A percentile compares a stretch with the other conserved stretches of the same genome.
Evolutionary conservation across 1,139 yeast species (phyloP).

Genomic region (Saccharomyces hybrid): DNA sequence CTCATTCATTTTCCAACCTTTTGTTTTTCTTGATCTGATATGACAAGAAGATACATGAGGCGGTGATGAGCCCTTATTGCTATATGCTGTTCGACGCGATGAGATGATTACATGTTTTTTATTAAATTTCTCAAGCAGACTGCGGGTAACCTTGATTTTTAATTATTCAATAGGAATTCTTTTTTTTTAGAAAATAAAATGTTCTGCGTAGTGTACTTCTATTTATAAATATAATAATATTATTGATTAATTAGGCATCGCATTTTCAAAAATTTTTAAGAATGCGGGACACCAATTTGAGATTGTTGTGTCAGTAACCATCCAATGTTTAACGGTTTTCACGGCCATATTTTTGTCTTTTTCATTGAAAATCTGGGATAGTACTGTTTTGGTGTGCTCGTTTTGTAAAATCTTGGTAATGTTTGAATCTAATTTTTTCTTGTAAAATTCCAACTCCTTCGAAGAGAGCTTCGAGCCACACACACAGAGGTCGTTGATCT

Average conservation of each 20-base stretch:
- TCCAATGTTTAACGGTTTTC: conserved; percentile 25
- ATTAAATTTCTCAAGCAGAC: background rate
- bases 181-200: background rate
- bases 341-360: conserved; percentile 13
- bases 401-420: conserved; percentile 15
- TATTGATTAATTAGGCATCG: background rate
- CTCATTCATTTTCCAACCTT: background rate
- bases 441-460: conserved; percentile 25
- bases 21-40: background rate
- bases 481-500: conserved; percentile 13
- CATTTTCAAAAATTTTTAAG: conserved; percentile 25
- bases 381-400: conserved; percentile 15
- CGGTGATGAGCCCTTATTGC: background rate
- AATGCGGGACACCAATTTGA: conserved; percentile 33
- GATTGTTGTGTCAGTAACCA: conserved; percentile 26
- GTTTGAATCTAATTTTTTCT: conserved; percentile 21
- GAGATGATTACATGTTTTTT: background rate
- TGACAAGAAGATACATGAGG: background rate
- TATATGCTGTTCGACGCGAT: background rate
- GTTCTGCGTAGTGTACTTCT: background rate
- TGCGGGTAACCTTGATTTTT: background rate
- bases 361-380: conserved; percentile 19
- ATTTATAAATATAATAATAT: background rate
- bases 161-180: background rate
- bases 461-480: conserved; percentile 15